Percentiles rank a stretch among this genome's conserved stretches.
These are phyloP conservation scores for Candida odintsovae DNA, from an alignment of 805 yeast genomes.

Conservation along the genomic window DNA sequence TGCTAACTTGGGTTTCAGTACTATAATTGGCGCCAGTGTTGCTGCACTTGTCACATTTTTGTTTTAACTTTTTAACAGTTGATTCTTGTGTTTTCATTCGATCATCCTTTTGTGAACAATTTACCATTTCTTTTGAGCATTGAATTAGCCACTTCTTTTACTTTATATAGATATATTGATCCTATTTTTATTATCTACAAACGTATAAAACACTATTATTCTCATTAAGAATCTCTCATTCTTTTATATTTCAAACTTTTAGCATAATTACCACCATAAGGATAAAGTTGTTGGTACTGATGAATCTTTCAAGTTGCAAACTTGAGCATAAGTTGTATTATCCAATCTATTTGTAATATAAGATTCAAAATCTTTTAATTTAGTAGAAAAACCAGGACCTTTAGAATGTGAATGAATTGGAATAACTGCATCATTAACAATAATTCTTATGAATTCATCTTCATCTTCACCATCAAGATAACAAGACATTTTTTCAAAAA, in stretches of 20 bases:
- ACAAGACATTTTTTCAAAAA: slow-evolving; percentile 41
- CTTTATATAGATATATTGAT: neutral
- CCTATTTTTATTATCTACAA: neutral
- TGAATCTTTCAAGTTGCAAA: slow-evolving; percentile 11
- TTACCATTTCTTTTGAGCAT: too few species aligned
- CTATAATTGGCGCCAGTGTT: neutral
- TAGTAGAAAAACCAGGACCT: slow-evolving; percentile 44
- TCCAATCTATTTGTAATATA: slow-evolving; percentile 11
- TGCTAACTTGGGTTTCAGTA: neutral
- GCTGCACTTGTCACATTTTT: neutral
- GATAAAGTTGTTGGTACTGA: slow-evolving; percentile 16
- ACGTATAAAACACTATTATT: too few species aligned
- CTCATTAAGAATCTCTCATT: too few species aligned
- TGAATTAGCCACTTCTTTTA: too few species aligned
- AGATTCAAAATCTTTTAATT: slow-evolving; percentile 23
- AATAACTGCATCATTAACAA: slow-evolving; percentile 44
- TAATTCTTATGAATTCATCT: slow-evolving; percentile 34
- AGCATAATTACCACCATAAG: slow-evolving; percentile 25
- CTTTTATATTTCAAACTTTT: neutral
- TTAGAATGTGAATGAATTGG: slow-evolving; percentile 35
- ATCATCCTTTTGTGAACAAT: neutral
- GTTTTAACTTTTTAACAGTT: neutral
- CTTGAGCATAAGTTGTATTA: slow-evolving; percentile 11
- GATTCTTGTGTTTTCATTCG: too few species aligned
- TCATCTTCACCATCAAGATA: slow-evolving; percentile 14